Conservation (phyloP, 306 rosid genomes). For the Herpetospermum pedunculosum region DNA sequence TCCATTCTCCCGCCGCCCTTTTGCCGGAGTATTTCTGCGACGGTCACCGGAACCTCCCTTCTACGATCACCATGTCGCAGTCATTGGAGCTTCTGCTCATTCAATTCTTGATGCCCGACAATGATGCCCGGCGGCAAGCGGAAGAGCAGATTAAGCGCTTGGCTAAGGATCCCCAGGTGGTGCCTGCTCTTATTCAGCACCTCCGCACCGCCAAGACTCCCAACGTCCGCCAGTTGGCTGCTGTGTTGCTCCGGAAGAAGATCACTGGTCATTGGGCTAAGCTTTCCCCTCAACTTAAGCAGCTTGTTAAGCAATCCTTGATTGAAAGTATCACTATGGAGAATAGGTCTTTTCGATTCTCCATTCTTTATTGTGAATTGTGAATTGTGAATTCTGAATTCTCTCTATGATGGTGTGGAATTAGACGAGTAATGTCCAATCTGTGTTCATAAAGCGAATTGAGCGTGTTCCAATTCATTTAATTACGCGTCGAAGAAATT, state of each 20-base stretch:
- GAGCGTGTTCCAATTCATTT: not conserved
- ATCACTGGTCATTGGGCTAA: conserved; percentile 99
- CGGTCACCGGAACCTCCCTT: not conserved
- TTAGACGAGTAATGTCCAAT: not conserved
- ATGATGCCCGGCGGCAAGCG: conserved; percentile 96
- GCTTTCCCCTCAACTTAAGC: conserved; percentile 64
- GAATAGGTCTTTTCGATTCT: conserved; percentile 39
- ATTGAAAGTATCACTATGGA: conserved; percentile 85
- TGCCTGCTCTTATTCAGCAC: conserved; percentile 82
- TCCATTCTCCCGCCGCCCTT: not conserved
- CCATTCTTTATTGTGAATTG: not conserved
- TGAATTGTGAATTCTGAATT: not conserved
- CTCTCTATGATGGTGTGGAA: not conserved
- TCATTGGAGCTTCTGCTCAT: conserved; percentile 82
- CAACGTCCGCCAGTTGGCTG: conserved; percentile 88
- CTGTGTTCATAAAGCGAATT: not conserved
- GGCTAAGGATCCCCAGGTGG: conserved; percentile 86
- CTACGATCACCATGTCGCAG: conserved; percentile 47
- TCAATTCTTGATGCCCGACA: conserved; percentile 95
- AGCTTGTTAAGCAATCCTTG: conserved; percentile 67
- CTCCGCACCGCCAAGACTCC: conserved; percentile 96
- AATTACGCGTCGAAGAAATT: too few relatives aligned
- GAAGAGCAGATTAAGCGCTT: conserved; percentile 94
- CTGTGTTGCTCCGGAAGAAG: conserved; percentile 90
- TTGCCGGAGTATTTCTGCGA: not conserved